A percentile compares a stretch with the other conserved stretches of the same genome.
Conservation (phyloP, 208 protist species). For the Acanthamoeba triangularis region DNA sequence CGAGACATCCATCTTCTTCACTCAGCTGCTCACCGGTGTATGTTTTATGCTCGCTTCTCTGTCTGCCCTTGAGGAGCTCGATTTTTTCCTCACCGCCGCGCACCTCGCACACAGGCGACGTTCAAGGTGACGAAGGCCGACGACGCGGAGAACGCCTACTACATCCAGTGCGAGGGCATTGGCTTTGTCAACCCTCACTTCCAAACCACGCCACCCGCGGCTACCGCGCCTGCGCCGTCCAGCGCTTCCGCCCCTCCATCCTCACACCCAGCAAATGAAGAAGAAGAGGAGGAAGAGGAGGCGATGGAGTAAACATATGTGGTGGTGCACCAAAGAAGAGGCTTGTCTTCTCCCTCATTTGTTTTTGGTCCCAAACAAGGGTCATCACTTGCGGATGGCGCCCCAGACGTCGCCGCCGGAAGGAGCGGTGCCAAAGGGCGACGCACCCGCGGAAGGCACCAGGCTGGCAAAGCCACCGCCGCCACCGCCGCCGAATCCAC, state of each 20-base stretch:
- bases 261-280: too few relatives aligned
- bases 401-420: not conserved
- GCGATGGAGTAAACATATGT: too few relatives aligned
- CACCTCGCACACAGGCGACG: not conserved
- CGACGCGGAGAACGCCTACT: not conserved
- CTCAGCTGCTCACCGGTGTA: constrained; percentile 79
- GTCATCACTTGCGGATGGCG: not conserved
- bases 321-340: too few relatives aligned
- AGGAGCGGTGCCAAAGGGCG: not conserved
- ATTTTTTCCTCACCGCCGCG: too few relatives aligned
- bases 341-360: too few relatives aligned
- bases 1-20: constrained; percentile 86
- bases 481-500: not conserved
- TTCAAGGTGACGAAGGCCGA: constrained; percentile 6
- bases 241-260: too few relatives aligned
- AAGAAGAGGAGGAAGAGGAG: too few relatives aligned
- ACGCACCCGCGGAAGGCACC: not conserved
- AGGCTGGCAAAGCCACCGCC: not conserved
- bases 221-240: too few relatives aligned
- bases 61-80: too few relatives aligned
- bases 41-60: not conserved
- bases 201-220: not conserved
- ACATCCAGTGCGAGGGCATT: not conserved
- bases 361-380: too few relatives aligned
- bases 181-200: constrained; percentile 7